Evolutionary conservation across 371 early-diverging fungal genomes (phyloP), one percentile per base, ranked within the genome.

Genomic region (Vittaforma corneae): DNA sequence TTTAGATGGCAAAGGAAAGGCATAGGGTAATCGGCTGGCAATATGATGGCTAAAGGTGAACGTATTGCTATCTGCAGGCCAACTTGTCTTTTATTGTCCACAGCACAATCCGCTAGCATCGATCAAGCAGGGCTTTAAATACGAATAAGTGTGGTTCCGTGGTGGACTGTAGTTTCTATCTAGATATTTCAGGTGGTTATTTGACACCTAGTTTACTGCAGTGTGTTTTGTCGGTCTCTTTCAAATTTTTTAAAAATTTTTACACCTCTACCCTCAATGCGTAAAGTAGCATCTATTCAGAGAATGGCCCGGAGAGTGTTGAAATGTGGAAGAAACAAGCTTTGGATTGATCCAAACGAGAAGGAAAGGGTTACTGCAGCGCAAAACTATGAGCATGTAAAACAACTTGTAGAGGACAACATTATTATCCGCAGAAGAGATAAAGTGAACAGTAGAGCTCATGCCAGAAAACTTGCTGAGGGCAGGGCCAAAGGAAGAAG

Each of bases 311-410:
- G 93, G 70, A 85, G 88, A 81, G 90, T 98, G 80, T 85, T 95
- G 79, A 87, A 88, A 81, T 93, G 93, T 84, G 99, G 99, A 79
- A 81, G 92, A 85, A 83, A 92, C 78, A 95, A 95, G 86, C 84
- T 98, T 75, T 98, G 97, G 97, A 82, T 98, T 55, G 99, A 98
- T 83, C 97, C 97, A 71, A 89, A 88, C 79, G 96, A 96, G 83
- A 84, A 83, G 77, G 86, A 84, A 71, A 90, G 90, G 79, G 88
- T 97, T 79, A 82, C 88, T 76, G 89, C 86, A 75, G 95, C 94
- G 83, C 91, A 90, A 84, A 92, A 93, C 74, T 87, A 93, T 84
- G 85, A 86, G 84, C 62, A 76, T 44, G 68, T 98, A 79, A 86
- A 91, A 77, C 90, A 91, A 86, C 85, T 97, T 68, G 84, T 89